A percentile compares a stretch with the other conserved stretches of the same genome.
Conservation (phyloP, 1,284 basidiomycete genomes). For the Crucibulum parvulum region DNA sequence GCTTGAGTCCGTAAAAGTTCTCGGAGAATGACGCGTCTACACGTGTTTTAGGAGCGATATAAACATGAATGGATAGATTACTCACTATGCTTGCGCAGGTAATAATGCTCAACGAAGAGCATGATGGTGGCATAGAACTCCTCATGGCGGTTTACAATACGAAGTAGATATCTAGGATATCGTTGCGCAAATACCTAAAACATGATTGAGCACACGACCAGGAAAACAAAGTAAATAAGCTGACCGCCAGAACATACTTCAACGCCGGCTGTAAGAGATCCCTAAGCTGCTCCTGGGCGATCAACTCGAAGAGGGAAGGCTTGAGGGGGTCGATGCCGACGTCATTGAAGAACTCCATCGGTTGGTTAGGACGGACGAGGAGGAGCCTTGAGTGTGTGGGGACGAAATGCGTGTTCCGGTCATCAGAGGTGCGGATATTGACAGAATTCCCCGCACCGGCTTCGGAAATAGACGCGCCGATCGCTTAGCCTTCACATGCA, state of each 20-base stretch:
- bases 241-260: slow-evolving; percentile 93
- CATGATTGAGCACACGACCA: slow-evolving; percentile 6
- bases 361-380: neutral
- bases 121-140: slow-evolving; percentile 93
- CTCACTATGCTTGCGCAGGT: slow-evolving; percentile 84
- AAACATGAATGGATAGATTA: slow-evolving; percentile 4
- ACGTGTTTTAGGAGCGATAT: neutral
- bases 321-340: slow-evolving; percentile 75
- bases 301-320: slow-evolving; percentile 94
- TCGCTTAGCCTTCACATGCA: no score
- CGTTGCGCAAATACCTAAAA: slow-evolving; percentile 92
- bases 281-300: slow-evolving; percentile 94
- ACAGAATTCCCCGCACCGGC: no score
- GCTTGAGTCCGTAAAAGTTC: slow-evolving; percentile 91
- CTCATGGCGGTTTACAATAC: slow-evolving; percentile 94
- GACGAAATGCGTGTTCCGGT: no score
- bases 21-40: slow-evolving; percentile 90
- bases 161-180: slow-evolving; percentile 92
- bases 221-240: slow-evolving; percentile 1
- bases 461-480: no score
- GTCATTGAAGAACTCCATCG: slow-evolving; percentile 86
- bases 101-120: slow-evolving; percentile 90
- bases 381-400: neutral
- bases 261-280: slow-evolving; percentile 94
- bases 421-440: no score